Base-by-base conservation (phyloP, 106 monocot genomes). In the Dioscorea zingiberensis region DNA sequence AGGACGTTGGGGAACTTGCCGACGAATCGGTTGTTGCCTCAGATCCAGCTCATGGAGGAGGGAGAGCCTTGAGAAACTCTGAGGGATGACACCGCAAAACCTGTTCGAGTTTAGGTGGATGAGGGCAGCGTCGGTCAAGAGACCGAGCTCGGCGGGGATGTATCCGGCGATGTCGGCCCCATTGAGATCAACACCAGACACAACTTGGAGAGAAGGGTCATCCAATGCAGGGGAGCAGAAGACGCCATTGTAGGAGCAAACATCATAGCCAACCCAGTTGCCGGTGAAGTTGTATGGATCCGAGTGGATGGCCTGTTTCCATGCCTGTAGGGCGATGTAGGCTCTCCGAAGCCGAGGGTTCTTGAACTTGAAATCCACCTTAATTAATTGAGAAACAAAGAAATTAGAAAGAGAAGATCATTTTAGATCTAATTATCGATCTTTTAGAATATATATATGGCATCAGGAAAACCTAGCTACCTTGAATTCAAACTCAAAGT, bases 41-140 rank as follows among this genome's bases (percentile, higher is more conserved):
- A 68, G 9, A 38, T 68, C 68, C 2, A 68, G 68, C 32, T 68
- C 57, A 44, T 38, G 38, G 21, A 68, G 55, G 6, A 56, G 29
- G 3, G 27, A 27, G n/a, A 46, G 47, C 47, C 47, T 44, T n/a
- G 76, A 66, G 61, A 80, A 24, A 67, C 71, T 71, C 72, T 68
- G 63, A 10, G 81, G 81, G 23, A 81, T 15, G 56, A 76, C 62
- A 5, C 81, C 81, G 62, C 81, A 81, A 67, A 81, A 81, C 23
- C 81, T 49, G 65, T 81, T 76, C 8, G 76, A 71, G 67, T 81
- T 76, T 57, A 81, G 68, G 47, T 81, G 81, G 67, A 81, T 64
- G 26, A 80, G 64, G 8, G 80, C 58, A 53, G 60, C 13, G 66
- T 80, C 80, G 8, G 80, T 70, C 27, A 80, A 55, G 23, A 80